phyloP scores from a whole-genome alignment of 371 early-diverging fungal species.

The Coemansia sp. region DNA sequence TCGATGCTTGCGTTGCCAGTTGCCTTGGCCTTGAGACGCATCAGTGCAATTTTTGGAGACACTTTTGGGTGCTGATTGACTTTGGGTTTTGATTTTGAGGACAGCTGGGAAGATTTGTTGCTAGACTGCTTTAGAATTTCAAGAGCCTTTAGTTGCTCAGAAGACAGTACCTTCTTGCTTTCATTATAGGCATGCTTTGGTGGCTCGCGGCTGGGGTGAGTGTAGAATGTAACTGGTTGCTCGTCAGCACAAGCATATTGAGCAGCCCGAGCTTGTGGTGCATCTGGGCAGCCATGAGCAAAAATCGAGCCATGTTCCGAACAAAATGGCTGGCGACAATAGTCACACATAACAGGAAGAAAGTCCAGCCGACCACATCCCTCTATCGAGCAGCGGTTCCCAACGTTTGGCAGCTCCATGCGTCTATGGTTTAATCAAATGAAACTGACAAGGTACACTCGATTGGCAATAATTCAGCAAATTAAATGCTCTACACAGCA shows the following conservation, averaged over 20 bases:
- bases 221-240: conserved; percentile 21
- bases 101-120: background rate
- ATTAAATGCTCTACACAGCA: too few relatives aligned
- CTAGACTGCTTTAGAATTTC: background rate
- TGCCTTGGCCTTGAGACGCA: conserved; percentile 45
- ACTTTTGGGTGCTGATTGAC: background rate
- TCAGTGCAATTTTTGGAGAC: conserved; percentile 42
- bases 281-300: conserved; percentile 17
- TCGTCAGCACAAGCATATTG: background rate
- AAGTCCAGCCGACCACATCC: conserved; percentile 37
- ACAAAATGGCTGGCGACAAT: conserved; percentile 27
- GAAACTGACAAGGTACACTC: background rate
- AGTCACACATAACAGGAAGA: conserved; percentile 18
- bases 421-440: background rate
- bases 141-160: conserved; percentile 27
- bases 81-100: background rate
- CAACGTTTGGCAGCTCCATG: conserved; percentile 44
- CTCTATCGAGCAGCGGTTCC: conserved; percentile 19
- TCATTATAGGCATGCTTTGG: conserved; percentile 7
- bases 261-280: background rate
- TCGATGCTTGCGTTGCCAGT: conserved; percentile 33
- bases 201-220: conserved; percentile 19
- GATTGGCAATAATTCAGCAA: too few relatives aligned
- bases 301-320: conserved; percentile 18
- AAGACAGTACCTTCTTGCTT: conserved; percentile 20